Conservation (phyloP, 371 early-diverging fungal genomes). For the Apophysomyces trapeziformis region DNA sequence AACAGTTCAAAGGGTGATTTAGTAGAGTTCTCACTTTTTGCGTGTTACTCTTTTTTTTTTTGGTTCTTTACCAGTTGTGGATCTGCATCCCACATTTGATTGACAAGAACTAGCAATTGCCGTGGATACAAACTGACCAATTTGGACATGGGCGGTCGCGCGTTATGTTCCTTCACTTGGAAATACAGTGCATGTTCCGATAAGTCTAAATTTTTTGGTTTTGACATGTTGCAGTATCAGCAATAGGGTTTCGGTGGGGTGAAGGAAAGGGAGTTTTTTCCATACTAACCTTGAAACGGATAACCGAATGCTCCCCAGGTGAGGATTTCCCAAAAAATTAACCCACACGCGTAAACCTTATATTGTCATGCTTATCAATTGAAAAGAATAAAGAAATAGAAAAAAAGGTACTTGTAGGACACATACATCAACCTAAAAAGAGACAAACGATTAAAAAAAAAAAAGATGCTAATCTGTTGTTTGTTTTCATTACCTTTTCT, state of each 20-base stretch:
- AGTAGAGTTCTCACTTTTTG: too few relatives aligned
- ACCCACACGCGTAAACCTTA: constrained; percentile 72
- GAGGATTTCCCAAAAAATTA: constrained; percentile 83
- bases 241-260: too few relatives aligned
- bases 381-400: too few relatives aligned
- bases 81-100: constrained; percentile 77
- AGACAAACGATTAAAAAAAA: too few relatives aligned
- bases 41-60: too few relatives aligned
- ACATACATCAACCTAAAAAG: constrained; percentile 39
- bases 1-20: too few relatives aligned
- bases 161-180: constrained; percentile 62
- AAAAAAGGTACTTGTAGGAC: neutral
- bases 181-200: constrained; percentile 45
- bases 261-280: too few relatives aligned
- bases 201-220: constrained; percentile 20
- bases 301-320: constrained; percentile 76
- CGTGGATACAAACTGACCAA: constrained; percentile 60
- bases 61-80: constrained; percentile 44
- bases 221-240: too few relatives aligned
- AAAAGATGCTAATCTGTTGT: too few relatives aligned
- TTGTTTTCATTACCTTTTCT: constrained; percentile 65
- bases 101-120: constrained; percentile 62
- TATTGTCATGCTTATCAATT: neutral
- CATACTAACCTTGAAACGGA: constrained; percentile 64
- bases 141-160: constrained; percentile 64